Evolutionary conservation across 345 rosid species (phyloP).

Genomic region (Populus alba): DNA sequence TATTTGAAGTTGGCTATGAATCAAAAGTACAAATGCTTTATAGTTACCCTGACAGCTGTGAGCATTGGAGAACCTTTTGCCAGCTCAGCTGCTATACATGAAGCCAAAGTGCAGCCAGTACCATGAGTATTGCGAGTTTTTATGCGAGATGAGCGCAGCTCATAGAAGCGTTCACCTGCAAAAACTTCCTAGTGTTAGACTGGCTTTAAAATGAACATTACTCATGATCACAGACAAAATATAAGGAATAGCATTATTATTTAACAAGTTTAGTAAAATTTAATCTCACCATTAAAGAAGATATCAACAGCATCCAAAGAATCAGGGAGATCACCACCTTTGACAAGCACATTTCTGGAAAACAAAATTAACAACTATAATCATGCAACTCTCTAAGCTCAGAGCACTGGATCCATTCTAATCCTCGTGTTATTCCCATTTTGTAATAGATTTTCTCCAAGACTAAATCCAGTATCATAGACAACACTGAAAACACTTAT

Average conservation of each 20-base stretch:
- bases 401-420: not conserved
- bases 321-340: conserved; percentile 92
- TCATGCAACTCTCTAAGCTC: not conserved
- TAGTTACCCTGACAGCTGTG: conserved; percentile 70
- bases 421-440: not conserved
- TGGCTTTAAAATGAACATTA: not conserved
- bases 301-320: conserved; percentile 85
- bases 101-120: conserved; percentile 96
- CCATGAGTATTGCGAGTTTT: conserved; percentile 84
- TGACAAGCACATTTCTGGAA: conserved; percentile 79
- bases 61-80: conserved; percentile 86
- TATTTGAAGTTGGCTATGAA: not conserved
- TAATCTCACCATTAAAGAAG: conserved; percentile 63
- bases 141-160: conserved; percentile 62
- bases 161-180: conserved; percentile 61
- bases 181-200: not conserved
- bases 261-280: not conserved
- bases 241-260: not conserved
- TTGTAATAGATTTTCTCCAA: not conserved
- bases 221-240: not conserved
- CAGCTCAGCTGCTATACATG: conserved; percentile 95
- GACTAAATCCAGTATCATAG: not conserved
- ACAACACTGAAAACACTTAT: not conserved
- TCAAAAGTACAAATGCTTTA: not conserved
- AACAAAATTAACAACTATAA: conserved; percentile 5